These are phyloP conservation scores for Fibroporia radiculosa DNA, from an alignment of 768 basidiomycete genomes.

Conservation along the genomic window DNA sequence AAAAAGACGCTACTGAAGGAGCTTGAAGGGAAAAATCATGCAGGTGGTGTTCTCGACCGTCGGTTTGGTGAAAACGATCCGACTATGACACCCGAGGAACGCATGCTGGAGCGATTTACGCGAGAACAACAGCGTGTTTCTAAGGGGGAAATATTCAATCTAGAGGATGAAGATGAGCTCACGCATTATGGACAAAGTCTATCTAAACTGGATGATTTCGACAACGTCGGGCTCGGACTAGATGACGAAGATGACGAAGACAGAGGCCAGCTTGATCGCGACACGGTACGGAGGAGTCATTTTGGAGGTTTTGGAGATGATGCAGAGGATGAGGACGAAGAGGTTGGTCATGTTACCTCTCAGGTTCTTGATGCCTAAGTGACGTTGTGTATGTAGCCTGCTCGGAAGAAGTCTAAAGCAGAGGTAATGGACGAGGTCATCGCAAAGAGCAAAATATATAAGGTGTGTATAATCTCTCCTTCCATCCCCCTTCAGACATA, in stretches of 20 bases:
- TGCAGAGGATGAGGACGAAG: conserved; percentile 45
- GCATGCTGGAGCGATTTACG: conserved; percentile 95
- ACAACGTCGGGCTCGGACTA: conserved; percentile 53
- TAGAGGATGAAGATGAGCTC: too few species aligned
- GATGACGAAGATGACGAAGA: conserved; percentile 50
- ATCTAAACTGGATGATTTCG: conserved; percentile 83
- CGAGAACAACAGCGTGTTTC: conserved; percentile 76
- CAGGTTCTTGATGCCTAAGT: not conserved
- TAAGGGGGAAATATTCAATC: conserved; percentile 70
- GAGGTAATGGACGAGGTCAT: conserved; percentile 99
- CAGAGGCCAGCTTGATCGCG: conserved; percentile 60
- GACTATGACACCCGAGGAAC: conserved; percentile 88
- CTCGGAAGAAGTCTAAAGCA: conserved; percentile 83
- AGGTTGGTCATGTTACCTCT: conserved; percentile 18
- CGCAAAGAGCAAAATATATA: conserved; percentile 93
- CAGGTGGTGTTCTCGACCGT: conserved; percentile 86
- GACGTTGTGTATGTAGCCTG: conserved; percentile 40
- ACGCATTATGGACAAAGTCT: conserved; percentile 88
- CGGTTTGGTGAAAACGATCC: conserved; percentile 96
- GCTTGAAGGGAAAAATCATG: conserved; percentile 69
- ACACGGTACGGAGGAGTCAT: conserved; percentile 61
- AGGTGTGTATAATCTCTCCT: conserved; percentile 43
- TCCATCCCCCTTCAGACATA: not conserved
- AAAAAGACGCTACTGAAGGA: conserved; percentile 87
- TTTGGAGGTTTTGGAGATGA: conserved; percentile 86